Evolutionary conservation across 2,329 filamentous ascomycete species (phyloP).

Genomic region (Penicillium freii): DNA sequence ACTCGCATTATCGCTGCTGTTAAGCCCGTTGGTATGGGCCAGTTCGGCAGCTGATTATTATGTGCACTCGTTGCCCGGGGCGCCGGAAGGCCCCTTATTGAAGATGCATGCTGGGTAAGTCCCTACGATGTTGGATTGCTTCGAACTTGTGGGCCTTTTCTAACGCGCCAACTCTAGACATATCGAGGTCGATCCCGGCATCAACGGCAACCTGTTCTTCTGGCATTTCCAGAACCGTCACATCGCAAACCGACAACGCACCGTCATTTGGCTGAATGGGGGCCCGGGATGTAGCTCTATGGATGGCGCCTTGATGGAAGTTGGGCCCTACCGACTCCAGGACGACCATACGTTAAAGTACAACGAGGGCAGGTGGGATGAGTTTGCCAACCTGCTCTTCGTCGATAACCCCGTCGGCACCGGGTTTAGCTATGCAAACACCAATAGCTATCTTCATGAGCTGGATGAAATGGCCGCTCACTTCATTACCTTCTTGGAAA

Average conservation of each 20-base stretch:
- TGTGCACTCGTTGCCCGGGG: slow-evolving; percentile 79
- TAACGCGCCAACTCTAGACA: slow-evolving; percentile 58
- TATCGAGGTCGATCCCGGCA: slow-evolving; percentile 79
- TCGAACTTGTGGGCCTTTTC: background rate
- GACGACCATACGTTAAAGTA: slow-evolving; percentile 68
- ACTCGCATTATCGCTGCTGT: slow-evolving; percentile 28
- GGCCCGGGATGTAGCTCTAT: slow-evolving; percentile 96
- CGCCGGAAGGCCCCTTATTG: slow-evolving; percentile 71
- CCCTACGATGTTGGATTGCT: background rate
- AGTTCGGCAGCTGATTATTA: slow-evolving; percentile 82
- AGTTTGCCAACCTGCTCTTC: slow-evolving; percentile 95
- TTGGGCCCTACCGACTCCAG: slow-evolving; percentile 86
- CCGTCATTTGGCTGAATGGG: slow-evolving; percentile 95
- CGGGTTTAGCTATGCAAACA: slow-evolving; percentile 93
- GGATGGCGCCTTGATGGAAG: slow-evolving; percentile 94
- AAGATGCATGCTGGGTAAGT: slow-evolving; percentile 98
- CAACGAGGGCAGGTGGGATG: slow-evolving; percentile 97
- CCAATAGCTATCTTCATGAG: slow-evolving; percentile 80
- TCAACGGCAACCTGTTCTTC: slow-evolving; percentile 95
- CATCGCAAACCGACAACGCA: slow-evolving; percentile 85
- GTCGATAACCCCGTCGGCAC: slow-evolving; percentile 97
- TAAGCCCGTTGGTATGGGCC: slow-evolving; percentile 28
- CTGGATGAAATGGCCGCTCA: slow-evolving; percentile 85
- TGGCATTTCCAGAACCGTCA: slow-evolving; percentile 97
- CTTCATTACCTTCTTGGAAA: slow-evolving; percentile 84